Percentiles rank a stretch among this genome's conserved stretches.
These are phyloP conservation scores for Colletotrichum sojae DNA, from an alignment of 2,329 filamentous ascomycete genomes.

Conservation along the genomic window DNA sequence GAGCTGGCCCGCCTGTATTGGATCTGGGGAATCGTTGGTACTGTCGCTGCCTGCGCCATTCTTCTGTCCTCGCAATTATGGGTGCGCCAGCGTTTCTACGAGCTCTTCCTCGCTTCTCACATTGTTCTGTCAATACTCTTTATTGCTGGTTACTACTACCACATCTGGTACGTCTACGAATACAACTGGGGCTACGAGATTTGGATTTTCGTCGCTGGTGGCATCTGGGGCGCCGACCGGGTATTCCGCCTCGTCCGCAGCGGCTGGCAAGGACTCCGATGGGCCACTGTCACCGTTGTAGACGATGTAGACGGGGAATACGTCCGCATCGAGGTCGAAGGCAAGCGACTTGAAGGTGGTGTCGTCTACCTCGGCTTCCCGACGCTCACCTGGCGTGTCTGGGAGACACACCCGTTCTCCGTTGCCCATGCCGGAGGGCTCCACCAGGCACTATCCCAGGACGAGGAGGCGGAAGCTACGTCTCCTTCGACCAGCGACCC, in stretches of 20 bases:
- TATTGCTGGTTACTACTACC: constrained; percentile 43
- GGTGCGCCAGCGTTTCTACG: constrained; percentile 44
- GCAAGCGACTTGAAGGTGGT: constrained; percentile 27
- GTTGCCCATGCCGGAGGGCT: neutral
- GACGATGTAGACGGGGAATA: constrained; percentile 26
- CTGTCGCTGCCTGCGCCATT: constrained; percentile 37
- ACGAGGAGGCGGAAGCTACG: neutral
- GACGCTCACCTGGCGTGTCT: constrained; percentile 33
- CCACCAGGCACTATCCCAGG: too few relatives aligned
- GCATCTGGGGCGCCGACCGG: constrained; percentile 41
- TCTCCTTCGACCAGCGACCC: neutral
- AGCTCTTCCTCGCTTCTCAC: constrained; percentile 45
- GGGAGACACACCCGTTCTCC: constrained; percentile 38
- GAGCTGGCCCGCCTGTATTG: constrained; percentile 41
- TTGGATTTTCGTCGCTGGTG: constrained; percentile 42
- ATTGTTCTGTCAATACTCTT: constrained; percentile 42
- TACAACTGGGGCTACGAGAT: constrained; percentile 44
- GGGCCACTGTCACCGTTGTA: constrained; percentile 34
- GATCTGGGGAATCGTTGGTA: constrained; percentile 43
- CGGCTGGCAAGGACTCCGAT: constrained; percentile 34
- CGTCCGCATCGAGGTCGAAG: constrained; percentile 26
- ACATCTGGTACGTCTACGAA: constrained; percentile 44
- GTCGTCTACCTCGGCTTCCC: constrained; percentile 40
- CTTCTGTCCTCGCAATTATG: constrained; percentile 40
- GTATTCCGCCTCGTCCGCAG: constrained; percentile 29